Evolutionary conservation across 805 yeast genomes (phyloP), one percentile per base, ranked within the genome.

Genomic region (Pichia phayaonensis): DNA sequence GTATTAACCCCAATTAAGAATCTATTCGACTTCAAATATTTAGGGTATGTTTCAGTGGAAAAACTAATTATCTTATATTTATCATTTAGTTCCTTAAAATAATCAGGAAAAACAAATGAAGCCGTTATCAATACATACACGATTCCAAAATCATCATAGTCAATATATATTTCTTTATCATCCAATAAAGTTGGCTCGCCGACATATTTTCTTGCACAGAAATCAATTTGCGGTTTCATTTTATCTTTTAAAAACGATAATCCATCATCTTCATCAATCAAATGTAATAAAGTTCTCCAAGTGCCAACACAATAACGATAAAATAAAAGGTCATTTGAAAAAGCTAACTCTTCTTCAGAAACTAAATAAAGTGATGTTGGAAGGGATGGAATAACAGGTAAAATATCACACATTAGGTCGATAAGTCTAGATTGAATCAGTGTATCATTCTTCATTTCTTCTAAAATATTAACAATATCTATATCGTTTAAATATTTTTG

Each of bases 301-400:
- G 63, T 64, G 6, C 61, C 61, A 5, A 71, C 51, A 18, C 59
- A 50, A 45, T 62, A 62, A 3, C 67, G 51, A 40, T 58, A 57
- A 16, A 65, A 56, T 12, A 71, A 52, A 1, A 65, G 44, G 49
- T 71, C 75, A 38, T 62, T 59, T 6, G 59, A 55, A 1, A 44
- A 15, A 2, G 47, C 49, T 27, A 67, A 58, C 38, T 60, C 65
- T 1, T 54, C 46, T 12, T 54, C 53, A 0, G 60, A 21, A 24
- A 65, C 53, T 21, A 61, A 46, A 24, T 67, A 61, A 26, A 69
- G 44, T 0, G 58, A 55, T 1, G 51, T 47, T 2, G 71, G 69
- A 4, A 65, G 24, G 10, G 44, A 44, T 18, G 61, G 64, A 8
- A 60, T 42, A n/a, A 54, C 52, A 0, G 59, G 62, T 20, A 68